A percentile compares a stretch with the other conserved stretches of the same genome.
These are phyloP conservation scores for Tuber indicum DNA, from an alignment of 495 filamentous ascomycete genomes.

Conservation along the genomic window DNA sequence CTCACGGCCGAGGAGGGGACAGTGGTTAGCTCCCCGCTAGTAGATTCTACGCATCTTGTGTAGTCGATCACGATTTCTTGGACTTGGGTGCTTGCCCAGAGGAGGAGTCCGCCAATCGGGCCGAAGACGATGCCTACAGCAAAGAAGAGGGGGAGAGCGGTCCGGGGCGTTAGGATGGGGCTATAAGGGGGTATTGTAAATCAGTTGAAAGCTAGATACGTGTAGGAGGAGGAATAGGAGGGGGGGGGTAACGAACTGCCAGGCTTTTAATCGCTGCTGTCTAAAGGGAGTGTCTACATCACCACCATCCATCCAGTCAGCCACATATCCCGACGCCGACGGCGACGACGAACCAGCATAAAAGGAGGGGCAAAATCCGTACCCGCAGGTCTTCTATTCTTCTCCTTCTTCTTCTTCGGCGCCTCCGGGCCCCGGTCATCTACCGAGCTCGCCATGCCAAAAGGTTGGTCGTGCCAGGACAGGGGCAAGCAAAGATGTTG, in stretches of 20 bases:
- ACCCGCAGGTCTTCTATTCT: constrained; percentile 65
- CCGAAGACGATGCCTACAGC: constrained; percentile 78
- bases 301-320: background rate
- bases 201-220: background rate
- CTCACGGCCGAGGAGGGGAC: constrained; percentile 56
- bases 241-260: constrained; percentile 61
- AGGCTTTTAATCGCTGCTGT: constrained; percentile 86
- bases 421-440: constrained; percentile 49
- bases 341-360: constrained; percentile 16
- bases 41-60: constrained; percentile 58
- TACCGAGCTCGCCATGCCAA: constrained; percentile 44
- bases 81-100: constrained; percentile 77
- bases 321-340: constrained; percentile 16
- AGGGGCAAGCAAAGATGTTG: background rate
- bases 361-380: constrained; percentile 54
- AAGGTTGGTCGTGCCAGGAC: background rate
- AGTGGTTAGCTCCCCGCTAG: constrained; percentile 37
- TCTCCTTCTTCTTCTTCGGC: constrained; percentile 64
- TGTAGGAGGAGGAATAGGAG: background rate
- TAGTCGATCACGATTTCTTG: constrained; percentile 90
- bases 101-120: constrained; percentile 72
- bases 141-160: constrained; percentile 85
- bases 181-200: constrained; percentile 43
- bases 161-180: constrained; percentile 88
- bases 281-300: constrained; percentile 77